These are phyloP conservation scores for Magnusiomyces magnusii DNA, from an alignment of 1,139 yeast genomes.

Conservation along the genomic window DNA sequence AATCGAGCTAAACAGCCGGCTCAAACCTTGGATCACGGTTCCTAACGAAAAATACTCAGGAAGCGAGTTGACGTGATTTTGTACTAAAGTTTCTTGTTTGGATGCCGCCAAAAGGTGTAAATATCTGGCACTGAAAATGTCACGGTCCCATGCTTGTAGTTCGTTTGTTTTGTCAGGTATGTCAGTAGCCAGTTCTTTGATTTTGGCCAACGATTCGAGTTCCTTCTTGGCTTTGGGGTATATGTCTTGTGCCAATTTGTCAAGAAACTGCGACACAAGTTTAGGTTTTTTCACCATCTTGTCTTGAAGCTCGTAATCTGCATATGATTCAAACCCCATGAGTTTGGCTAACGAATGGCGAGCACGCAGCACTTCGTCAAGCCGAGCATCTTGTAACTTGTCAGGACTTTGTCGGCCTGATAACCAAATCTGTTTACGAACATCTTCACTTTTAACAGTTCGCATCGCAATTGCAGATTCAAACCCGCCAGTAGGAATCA, in stretches of 20 bases:
- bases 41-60: slow-evolving; percentile 71
- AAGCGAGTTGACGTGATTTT: slow-evolving; percentile 21
- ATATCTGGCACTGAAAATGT: slow-evolving; percentile 47
- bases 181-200: slow-evolving; percentile 35
- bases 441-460: slow-evolving; percentile 46
- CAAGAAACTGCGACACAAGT: slow-evolving; percentile 63
- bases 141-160: slow-evolving; percentile 89
- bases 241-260: slow-evolving; percentile 47
- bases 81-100: slow-evolving; percentile 17
- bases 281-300: slow-evolving; percentile 85
- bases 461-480: slow-evolving; percentile 61
- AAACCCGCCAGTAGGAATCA: slow-evolving; percentile 62
- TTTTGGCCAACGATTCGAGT: slow-evolving; percentile 33
- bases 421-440: slow-evolving; percentile 67
- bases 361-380: slow-evolving; percentile 53
- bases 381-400: slow-evolving; percentile 48
- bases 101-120: too few species aligned
- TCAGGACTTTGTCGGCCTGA: slow-evolving; percentile 50
- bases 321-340: slow-evolving; percentile 64
- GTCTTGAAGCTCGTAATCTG: slow-evolving; percentile 76
- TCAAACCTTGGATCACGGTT: slow-evolving; percentile 76
- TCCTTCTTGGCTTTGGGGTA: slow-evolving; percentile 56
- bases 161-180: slow-evolving; percentile 23
- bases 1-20: slow-evolving; percentile 56
- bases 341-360: slow-evolving; percentile 67